A percentile compares a stretch with the other conserved stretches of the same genome.
These are phyloP conservation scores for Phytophthora meadii DNA, from an alignment of 352 stramenopile genomes.

Conservation along the genomic window DNA sequence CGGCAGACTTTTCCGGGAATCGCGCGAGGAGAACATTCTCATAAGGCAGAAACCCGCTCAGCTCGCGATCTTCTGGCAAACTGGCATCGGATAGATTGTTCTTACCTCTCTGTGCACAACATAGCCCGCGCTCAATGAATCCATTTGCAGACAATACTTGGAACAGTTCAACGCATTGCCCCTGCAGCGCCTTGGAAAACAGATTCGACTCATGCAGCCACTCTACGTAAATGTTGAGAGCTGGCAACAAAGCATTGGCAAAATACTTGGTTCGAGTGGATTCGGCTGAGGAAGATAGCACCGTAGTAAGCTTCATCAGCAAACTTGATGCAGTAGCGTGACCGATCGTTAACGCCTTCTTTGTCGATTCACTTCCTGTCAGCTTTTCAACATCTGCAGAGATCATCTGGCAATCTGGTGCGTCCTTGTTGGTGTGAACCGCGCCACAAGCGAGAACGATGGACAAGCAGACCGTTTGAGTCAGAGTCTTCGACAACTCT, in stretches of 20 bases:
- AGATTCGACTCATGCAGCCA: slow-evolving; percentile 40
- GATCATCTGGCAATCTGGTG: neutral
- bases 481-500: slow-evolving; percentile 23
- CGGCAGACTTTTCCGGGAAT: slow-evolving; percentile 10
- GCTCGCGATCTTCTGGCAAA: slow-evolving; percentile 52
- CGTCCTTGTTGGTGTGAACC: slow-evolving; percentile 11
- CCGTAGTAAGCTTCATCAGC: slow-evolving; percentile 20
- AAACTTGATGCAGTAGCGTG: slow-evolving; percentile 12
- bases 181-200: slow-evolving; percentile 13
- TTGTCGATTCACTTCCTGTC: neutral
- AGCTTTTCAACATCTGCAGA: slow-evolving; percentile 17
- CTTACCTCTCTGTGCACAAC: slow-evolving; percentile 22
- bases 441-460: slow-evolving; percentile 44
- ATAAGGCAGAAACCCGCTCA: slow-evolving; percentile 50
- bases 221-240: slow-evolving; percentile 45
- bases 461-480: slow-evolving; percentile 37
- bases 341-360: slow-evolving; percentile 16
- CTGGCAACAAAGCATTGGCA: slow-evolving; percentile 45
- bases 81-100: slow-evolving; percentile 14
- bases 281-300: slow-evolving; percentile 28
- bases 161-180: slow-evolving; percentile 23
- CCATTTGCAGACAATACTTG: slow-evolving; percentile 27
- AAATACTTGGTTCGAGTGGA: slow-evolving; percentile 32
- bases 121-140: slow-evolving; percentile 31
- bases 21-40: slow-evolving; percentile 6